These are phyloP conservation scores for Nelumbo lutea DNA, from an alignment of 164 flowering plant genomes.

Conservation along the genomic window DNA sequence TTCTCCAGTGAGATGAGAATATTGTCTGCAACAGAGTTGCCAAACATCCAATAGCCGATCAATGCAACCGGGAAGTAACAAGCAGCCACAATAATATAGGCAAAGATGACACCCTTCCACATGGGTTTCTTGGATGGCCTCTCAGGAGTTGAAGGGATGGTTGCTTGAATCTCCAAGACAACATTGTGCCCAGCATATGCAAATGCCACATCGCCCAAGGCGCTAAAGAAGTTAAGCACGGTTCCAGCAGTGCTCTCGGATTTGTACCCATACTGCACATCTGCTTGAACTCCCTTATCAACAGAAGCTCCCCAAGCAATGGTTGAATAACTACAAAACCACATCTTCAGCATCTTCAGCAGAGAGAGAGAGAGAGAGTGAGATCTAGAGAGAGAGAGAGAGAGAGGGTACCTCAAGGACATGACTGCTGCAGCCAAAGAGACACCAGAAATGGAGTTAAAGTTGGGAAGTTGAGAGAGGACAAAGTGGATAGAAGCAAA, in stretches of 20 bases:
- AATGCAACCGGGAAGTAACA: constrained; percentile 58
- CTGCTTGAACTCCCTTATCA: constrained; percentile 36
- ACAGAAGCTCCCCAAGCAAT: constrained; percentile 50
- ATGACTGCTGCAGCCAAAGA: constrained; percentile 68
- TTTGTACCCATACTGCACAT: constrained; percentile 32
- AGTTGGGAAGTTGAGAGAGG: constrained; percentile 57
- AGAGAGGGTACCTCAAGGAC: constrained; percentile 51
- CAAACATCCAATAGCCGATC: constrained; percentile 46
- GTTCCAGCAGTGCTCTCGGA: constrained; percentile 25
- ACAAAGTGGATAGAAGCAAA: constrained; percentile 50
- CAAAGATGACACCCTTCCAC: constrained; percentile 59
- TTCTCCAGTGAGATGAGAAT: constrained; percentile 43
- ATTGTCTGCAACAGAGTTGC: constrained; percentile 49
- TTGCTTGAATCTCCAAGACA: constrained; percentile 67
- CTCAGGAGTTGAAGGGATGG: constrained; percentile 62
- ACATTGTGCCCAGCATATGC: constrained; percentile 75
- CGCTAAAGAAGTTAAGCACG: constrained; percentile 43
- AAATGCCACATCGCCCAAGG: constrained; percentile 56
- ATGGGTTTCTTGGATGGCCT: constrained; percentile 59
- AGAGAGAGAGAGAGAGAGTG: neutral
- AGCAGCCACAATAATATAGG: constrained; percentile 41
- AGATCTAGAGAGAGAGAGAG: neutral
- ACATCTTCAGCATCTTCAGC: neutral
- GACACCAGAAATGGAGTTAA: constrained; percentile 52
- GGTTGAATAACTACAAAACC: constrained; percentile 40